Conservation (phyloP, 805 yeast species). For the Suhomyces canberraensis region DNA sequence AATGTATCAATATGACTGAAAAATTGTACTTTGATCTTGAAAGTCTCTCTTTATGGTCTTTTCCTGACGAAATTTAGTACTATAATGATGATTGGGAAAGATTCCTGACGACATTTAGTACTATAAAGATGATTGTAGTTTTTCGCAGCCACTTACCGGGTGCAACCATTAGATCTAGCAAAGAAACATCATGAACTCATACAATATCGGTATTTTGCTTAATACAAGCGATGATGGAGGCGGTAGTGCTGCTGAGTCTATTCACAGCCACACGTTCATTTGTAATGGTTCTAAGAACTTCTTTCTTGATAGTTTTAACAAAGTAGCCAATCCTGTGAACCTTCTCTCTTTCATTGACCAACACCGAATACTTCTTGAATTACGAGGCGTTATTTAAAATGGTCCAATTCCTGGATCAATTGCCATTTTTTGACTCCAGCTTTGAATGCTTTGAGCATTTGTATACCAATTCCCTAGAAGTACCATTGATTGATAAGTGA, state of each 20-base stretch:
- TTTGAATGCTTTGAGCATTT: slow-evolving; percentile 52
- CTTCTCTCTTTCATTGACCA: slow-evolving; percentile 20
- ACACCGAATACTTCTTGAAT: slow-evolving; percentile 48
- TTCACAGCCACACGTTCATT: slow-evolving; percentile 52
- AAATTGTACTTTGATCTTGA: no score
- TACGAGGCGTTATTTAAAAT: slow-evolving; percentile 51
- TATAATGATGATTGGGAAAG: no score
- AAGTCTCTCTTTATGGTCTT: no score
- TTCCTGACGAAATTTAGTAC: no score
- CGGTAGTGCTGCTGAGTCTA: slow-evolving; percentile 73
- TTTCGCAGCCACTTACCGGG: no score
- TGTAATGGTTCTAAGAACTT: slow-evolving; percentile 74
- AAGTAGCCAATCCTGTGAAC: slow-evolving; percentile 51
- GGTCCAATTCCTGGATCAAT: slow-evolving; percentile 66
- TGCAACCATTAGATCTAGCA: no score
- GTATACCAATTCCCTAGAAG: slow-evolving; percentile 63
- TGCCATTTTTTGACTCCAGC: slow-evolving; percentile 86
- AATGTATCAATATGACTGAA: no score
- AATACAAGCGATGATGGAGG: slow-evolving; percentile 69
- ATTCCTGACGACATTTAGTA: no score
- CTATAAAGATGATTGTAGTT: no score
- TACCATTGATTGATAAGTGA: slow-evolving; percentile 54
- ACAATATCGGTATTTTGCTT: slow-evolving; percentile 76
- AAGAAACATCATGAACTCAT: slow-evolving; percentile 89
- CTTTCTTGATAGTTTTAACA: slow-evolving; percentile 88